Percentiles rank a stretch among this genome's conserved stretches.
Conservation (phyloP, 164 flowering plant genomes). For the Amborella trichopoda region DNA sequence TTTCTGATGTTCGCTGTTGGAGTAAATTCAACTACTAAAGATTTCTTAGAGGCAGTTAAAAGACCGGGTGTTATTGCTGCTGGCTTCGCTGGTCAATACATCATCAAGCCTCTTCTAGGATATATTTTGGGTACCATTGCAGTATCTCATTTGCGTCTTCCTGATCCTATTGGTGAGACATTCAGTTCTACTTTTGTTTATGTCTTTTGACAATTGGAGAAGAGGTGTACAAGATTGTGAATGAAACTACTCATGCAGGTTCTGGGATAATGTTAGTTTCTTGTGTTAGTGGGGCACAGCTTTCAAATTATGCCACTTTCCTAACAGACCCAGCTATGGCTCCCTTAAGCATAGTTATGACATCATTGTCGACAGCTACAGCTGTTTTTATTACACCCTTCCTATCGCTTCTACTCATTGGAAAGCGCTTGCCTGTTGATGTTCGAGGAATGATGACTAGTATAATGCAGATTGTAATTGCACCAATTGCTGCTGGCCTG, state of each 20-base stretch:
- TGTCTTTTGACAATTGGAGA: neutral
- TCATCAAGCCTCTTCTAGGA: conserved; percentile 77
- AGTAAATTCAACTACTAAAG: conserved; percentile 80
- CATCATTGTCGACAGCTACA: conserved; percentile 82
- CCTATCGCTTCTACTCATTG: conserved; percentile 77
- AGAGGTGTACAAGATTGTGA: conserved; percentile 2
- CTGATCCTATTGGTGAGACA: conserved; percentile 59
- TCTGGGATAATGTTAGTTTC: conserved; percentile 92
- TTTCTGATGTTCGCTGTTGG: conserved; percentile 99
- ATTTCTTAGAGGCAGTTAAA: conserved; percentile 77
- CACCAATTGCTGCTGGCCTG: conserved; percentile 77
- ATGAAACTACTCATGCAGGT: conserved; percentile 35
- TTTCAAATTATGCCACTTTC: conserved; percentile 91
- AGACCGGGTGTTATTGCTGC: conserved; percentile 65
- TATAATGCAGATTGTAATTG: conserved; percentile 81
- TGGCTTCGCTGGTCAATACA: conserved; percentile 78
- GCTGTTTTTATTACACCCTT: conserved; percentile 80
- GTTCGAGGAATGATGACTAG: conserved; percentile 87
- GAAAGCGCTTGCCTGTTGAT: conserved; percentile 86
- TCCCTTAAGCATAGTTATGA: conserved; percentile 95
- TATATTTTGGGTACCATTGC: conserved; percentile 61
- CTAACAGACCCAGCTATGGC: conserved; percentile 86
- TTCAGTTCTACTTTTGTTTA: conserved; percentile 1
- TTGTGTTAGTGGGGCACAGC: conserved; percentile 97
- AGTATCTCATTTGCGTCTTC: conserved; percentile 52